These are phyloP conservation scores for Conticribra weissflogii DNA, from an alignment of 108 stramenopile species.

Conservation along the genomic window DNA sequence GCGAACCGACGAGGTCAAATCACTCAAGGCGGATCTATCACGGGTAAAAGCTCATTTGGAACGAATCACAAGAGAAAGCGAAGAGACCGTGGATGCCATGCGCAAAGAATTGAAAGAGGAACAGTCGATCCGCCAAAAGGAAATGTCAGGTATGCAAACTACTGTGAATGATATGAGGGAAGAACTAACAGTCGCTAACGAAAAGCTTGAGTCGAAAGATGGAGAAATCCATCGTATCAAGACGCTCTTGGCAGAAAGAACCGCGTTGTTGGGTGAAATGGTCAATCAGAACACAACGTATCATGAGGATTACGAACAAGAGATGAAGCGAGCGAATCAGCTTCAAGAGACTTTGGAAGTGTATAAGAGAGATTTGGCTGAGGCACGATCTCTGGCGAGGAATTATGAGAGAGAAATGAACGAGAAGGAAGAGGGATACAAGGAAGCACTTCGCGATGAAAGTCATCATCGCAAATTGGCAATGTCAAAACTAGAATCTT, in stretches of 20 bases:
- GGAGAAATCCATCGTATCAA: conserved; percentile 19
- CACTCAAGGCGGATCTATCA: conserved; percentile 22
- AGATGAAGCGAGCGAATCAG: conserved; percentile 13
- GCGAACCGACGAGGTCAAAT: conserved; percentile 30
- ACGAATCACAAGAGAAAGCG: conserved; percentile 12
- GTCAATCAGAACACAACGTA: conserved; percentile 27
- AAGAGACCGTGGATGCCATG: conserved; percentile 11
- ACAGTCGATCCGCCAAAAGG: conserved; percentile 11
- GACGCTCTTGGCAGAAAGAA: conserved; percentile 34
- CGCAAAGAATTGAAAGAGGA: conserved; percentile 15
- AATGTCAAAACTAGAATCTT: conserved; percentile 29
- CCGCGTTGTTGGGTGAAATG: conserved; percentile 34
- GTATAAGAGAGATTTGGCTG: conserved; percentile 17
- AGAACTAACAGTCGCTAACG: conserved; percentile 23
- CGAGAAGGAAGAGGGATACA: conserved; percentile 17
- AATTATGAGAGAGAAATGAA: background rate
- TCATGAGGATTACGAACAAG: conserved; percentile 25
- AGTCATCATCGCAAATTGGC: conserved; percentile 29
- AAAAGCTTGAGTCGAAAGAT: conserved; percentile 17
- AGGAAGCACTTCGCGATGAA: conserved; percentile 30
- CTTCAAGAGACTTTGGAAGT: conserved; percentile 12
- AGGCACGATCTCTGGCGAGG: background rate
- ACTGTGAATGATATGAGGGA: conserved; percentile 11
- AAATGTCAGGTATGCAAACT: conserved; percentile 8
- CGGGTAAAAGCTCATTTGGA: background rate